Evolutionary conservation across 495 filamentous ascomycete species (phyloP), one percentile per base, ranked within the genome.

Genomic region (Recurvomyces mirabilis): DNA sequence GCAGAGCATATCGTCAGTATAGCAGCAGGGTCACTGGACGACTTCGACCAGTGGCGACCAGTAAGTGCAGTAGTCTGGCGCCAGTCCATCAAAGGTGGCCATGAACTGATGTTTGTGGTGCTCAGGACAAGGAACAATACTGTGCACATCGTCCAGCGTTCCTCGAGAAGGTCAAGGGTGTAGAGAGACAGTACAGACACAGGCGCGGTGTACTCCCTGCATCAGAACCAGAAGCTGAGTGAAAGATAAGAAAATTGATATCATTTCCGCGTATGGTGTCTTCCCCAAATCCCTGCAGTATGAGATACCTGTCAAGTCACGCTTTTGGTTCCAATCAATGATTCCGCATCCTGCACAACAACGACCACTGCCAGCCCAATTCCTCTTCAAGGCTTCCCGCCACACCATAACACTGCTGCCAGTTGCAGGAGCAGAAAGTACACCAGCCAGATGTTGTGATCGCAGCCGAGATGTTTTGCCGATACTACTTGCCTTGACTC

Each of bases 371-470:
- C n/a, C n/a, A n/a, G n/a, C n/a, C n/a, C n/a, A n/a, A n/a, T n/a
- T n/a, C n/a, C n/a, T n/a, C n/a, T n/a, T n/a, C n/a, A n/a, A n/a
- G n/a, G n/a, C n/a, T n/a, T n/a, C n/a, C n/a, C n/a, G n/a, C n/a
- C n/a, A n/a, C n/a, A n/a, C n/a, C n/a, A n/a, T n/a, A n/a, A n/a
- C n/a, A n/a, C n/a, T n/a, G n/a, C n/a, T n/a, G n/a, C n/a, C n/a
- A n/a, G 37, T 40, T 40, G 23, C 15, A 26, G 26, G 32, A 24
- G 18, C 20, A 21, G 13, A 26, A 14, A 12, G 26, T 24, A 35
- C 41, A 44, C 29, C 41, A 36, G 43, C 43, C 32, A 38, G 35
- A 46, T 46, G 43, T 46, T 46, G 43, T 32, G 23, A 46, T 46
- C 43, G 22, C 43, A 32, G 34, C 43, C 43, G 30, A 39, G 24